These are phyloP conservation scores for Porpolomopsis calyptriformis DNA, from an alignment of 768 basidiomycete species.

Conservation along the genomic window DNA sequence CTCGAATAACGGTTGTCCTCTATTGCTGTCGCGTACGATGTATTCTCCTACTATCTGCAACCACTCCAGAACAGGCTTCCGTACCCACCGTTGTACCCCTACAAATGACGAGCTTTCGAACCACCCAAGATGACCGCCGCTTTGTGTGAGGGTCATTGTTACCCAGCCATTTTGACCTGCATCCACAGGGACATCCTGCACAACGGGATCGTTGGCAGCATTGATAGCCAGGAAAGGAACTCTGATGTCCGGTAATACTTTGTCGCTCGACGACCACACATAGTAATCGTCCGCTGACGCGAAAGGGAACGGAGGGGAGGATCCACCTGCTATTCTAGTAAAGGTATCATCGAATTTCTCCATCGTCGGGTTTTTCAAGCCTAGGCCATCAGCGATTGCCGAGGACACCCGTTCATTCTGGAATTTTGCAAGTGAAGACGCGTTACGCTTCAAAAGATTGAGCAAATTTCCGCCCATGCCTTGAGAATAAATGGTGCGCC, in stretches of 20 bases:
- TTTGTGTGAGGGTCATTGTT: conserved; percentile 48
- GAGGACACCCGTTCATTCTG: conserved; percentile 42
- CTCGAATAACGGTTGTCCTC: conserved; percentile 28
- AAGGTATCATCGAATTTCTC: conserved; percentile 51
- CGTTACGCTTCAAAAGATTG: conserved; percentile 44
- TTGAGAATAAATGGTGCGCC: conserved; percentile 59
- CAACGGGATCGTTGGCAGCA: conserved; percentile 69
- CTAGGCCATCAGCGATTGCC: conserved; percentile 33
- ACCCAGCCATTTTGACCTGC: conserved; percentile 43
- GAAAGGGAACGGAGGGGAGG: conserved; percentile 44
- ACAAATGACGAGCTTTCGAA: conserved; percentile 39
- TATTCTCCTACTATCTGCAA: conserved; percentile 46
- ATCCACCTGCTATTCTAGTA: conserved; percentile 64
- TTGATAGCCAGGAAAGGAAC: conserved; percentile 72
- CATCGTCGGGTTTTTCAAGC: conserved; percentile 43
- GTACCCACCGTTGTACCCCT: conserved; percentile 44
- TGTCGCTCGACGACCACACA: conserved; percentile 47
- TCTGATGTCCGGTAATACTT: conserved; percentile 44
- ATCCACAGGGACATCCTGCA: conserved; percentile 50
- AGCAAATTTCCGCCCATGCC: conserved; percentile 70
- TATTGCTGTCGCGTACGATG: conserved; percentile 27
- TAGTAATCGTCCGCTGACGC: conserved; percentile 38
- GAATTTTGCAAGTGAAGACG: conserved; percentile 34
- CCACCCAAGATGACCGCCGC: conserved; percentile 80
- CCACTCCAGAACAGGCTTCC: conserved; percentile 66